Base-by-base conservation (phyloP, 2,329 filamentous ascomycete species). In the Bimuria novae-zelandiae region DNA sequence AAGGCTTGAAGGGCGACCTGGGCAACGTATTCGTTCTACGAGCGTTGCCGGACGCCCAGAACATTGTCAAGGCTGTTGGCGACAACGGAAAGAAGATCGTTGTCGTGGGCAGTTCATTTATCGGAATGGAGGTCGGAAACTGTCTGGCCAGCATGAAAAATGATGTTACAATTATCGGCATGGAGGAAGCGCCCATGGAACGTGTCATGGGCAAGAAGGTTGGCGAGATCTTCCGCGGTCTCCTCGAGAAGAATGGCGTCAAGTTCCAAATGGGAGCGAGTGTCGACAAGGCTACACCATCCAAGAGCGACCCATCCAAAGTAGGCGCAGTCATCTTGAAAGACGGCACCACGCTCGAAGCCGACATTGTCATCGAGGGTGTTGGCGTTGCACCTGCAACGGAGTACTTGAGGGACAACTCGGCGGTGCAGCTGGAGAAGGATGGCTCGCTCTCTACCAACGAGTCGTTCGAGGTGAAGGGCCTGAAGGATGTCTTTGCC, bases 101-200 rank as follows among this genome's bases (percentile, higher is more conserved):
- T 41, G 82, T 99, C 12, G 81, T 99, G 49, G 94, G 94, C 35
- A 93, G 89, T 54, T 96, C 91, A 0, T 99, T 99, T 75, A 99
- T 99, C 68, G 94, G 94, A 35, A 95, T 99, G 89, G 94, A 99
- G 75, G 84, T 95, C n/a, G 93, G 89, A 56, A 94, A 92, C 59
- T 88, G 79, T 48, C 77, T 95, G 0, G 87, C 89, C 0, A 77
- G 83, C 39, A 89, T 88, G 64, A 88, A 89, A 65, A 96, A 99
- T 72, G 78, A 87, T 7, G 92, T 99, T 14, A 89, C 89, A 7
- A 85, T 97, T 35, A 80, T 99, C 19, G 94, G 94, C 32, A 93
- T 92, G 89, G 92, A 96, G 69, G 85, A 84, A 54, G 85, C 85
- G 11, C 93, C 94, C 0, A 83, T 97, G 59, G 90, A 96, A 73